phyloP scores from a whole-genome alignment of 108 stramenopile genomes.

The Nitzschia sp. region DNA sequence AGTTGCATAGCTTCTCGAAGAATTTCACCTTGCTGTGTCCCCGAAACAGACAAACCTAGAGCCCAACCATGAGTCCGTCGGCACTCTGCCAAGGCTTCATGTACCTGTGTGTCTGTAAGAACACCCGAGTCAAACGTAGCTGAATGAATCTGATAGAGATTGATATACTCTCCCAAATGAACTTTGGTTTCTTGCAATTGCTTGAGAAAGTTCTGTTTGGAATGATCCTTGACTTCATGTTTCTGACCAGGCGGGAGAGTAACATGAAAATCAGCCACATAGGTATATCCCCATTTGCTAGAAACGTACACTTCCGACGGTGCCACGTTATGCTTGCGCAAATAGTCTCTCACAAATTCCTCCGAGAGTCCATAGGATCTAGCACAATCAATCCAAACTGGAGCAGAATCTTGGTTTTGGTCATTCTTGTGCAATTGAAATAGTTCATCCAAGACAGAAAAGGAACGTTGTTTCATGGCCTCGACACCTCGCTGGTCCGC shows the following conservation, averaged over 20 bases:
- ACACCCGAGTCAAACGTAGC: conserved; percentile 81
- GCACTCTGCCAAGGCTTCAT: conserved; percentile 55
- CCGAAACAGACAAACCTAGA: conserved; percentile 73
- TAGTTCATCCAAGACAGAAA: conserved; percentile 61
- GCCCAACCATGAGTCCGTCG: conserved; percentile 57
- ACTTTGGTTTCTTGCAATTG: conserved; percentile 59
- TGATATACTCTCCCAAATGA: conserved; percentile 59
- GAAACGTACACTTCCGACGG: conserved; percentile 55
- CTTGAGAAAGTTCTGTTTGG: conserved; percentile 61
- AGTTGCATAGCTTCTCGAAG: conserved; percentile 59
- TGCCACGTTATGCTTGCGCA: conserved; percentile 40
- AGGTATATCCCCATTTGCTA: conserved; percentile 80
- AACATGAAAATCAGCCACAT: conserved; percentile 77
- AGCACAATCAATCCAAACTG: conserved; percentile 70
- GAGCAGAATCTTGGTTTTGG: neutral
- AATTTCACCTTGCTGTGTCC: conserved; percentile 60
- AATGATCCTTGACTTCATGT: conserved; percentile 85
- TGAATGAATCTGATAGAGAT: conserved; percentile 78
- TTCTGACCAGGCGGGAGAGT: conserved; percentile 52
- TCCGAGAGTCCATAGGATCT: conserved; percentile 76
- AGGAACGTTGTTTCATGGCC: conserved; percentile 60
- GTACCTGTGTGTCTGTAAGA: conserved; percentile 47
- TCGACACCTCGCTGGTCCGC: conserved; percentile 31
- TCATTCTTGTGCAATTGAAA: conserved; percentile 4
- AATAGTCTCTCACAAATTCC: conserved; percentile 74